phyloP scores from a whole-genome alignment of 306 rosid species.

The Biancaea sappan region DNA sequence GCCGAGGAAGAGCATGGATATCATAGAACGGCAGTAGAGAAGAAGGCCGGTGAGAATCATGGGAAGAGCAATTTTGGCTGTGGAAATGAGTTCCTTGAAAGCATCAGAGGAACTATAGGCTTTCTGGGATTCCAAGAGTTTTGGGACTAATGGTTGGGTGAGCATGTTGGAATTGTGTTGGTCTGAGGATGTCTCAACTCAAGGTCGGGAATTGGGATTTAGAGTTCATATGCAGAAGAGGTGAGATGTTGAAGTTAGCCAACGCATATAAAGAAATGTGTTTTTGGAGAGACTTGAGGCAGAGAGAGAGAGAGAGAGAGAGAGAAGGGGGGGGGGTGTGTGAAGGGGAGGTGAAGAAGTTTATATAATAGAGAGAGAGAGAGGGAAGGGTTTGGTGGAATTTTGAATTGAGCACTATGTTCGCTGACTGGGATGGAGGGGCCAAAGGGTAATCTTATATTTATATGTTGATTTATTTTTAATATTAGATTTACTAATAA shows the following conservation, averaged over 20 bases:
- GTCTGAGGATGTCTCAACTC: constrained; percentile 24
- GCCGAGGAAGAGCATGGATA: constrained; percentile 95
- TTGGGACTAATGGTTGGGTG: constrained; percentile 43
- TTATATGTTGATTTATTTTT: too few species aligned
- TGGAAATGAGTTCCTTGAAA: constrained; percentile 50
- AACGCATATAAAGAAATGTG: constrained; percentile 15
- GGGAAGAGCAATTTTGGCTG: constrained; percentile 72
- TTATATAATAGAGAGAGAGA: constrained; percentile 51
- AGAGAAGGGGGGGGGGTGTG: background rate
- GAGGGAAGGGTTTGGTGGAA: background rate
- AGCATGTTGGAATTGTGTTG: constrained; percentile 23
- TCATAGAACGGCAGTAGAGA: constrained; percentile 86
- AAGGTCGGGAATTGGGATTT: constrained; percentile 13
- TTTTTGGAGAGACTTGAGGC: background rate
- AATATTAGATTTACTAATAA: too few species aligned
- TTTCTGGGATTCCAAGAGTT: constrained; percentile 29
- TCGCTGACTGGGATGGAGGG: constrained; percentile 10
- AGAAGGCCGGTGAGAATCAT: constrained; percentile 83
- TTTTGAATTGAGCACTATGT: constrained; percentile 13
- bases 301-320: constrained; percentile 11
- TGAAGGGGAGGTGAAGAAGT: background rate
- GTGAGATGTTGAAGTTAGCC: background rate
- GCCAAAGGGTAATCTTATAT: background rate
- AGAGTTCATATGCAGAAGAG: constrained; percentile 14
- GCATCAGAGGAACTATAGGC: constrained; percentile 43